Conservation (phyloP, 1,284 basidiomycete species). For the Tremellales sp. region DNA sequence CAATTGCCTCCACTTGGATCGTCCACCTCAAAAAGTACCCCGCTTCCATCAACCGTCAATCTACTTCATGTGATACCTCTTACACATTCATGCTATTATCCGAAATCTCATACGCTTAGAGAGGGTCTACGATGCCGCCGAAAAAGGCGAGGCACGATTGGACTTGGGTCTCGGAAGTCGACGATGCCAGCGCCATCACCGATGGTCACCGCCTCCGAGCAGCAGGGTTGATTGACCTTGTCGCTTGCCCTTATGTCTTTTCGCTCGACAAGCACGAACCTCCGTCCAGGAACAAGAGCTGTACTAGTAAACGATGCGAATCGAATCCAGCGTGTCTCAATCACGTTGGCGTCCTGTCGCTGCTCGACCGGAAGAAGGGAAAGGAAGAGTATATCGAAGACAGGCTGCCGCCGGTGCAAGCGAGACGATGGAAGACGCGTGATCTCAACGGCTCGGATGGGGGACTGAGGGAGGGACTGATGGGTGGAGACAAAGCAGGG, state of each 20-base stretch:
- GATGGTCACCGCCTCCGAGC: background rate
- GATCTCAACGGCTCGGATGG: too few species aligned
- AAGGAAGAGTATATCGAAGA: constrained; percentile 56
- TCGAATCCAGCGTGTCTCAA: constrained; percentile 77
- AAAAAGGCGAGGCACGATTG: background rate
- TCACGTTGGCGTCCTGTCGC: constrained; percentile 69
- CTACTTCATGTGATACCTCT: background rate
- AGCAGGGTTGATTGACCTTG: background rate
- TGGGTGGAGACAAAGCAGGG: too few species aligned
- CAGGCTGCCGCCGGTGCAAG: constrained; percentile 57
- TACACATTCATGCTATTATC: background rate
- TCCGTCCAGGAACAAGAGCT: background rate
- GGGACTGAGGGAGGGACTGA: too few species aligned
- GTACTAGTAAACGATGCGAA: constrained; percentile 53
- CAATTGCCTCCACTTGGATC: background rate
- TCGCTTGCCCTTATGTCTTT: background rate
- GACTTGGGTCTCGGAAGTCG: background rate
- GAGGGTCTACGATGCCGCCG: background rate
- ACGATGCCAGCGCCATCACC: background rate
- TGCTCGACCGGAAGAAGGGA: constrained; percentile 48
- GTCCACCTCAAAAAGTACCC: too few species aligned
- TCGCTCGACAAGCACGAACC: background rate
- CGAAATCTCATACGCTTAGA: background rate
- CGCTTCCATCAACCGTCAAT: background rate
- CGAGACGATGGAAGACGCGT: constrained; percentile 49